Base-by-base conservation (phyloP, 768 basidiomycete genomes). In the Agaricus sinodeliciosus region DNA sequence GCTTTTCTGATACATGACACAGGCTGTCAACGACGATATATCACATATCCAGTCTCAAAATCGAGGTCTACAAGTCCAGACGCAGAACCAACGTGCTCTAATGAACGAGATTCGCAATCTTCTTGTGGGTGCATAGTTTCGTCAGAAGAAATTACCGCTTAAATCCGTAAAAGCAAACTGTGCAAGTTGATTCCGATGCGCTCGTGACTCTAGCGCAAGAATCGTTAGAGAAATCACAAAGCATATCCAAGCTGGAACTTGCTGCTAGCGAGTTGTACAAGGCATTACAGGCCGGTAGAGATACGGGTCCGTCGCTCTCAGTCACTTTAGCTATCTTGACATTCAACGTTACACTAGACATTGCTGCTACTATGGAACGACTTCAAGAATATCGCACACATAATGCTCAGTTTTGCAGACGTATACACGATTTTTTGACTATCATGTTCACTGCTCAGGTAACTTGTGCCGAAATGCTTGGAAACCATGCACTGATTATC, bases 1-100 rank as follows among this genome's bases (percentile, higher is more conserved):
- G 45, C 19, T 36, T 34, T 15, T 44, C 28, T 36, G 42, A 49
- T 47, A 36, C 39, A 8, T n/a, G 26, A 46, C 22, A 19, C 60
- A 98, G 95, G 88, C 90, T 51, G 95, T 96, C 36, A 82, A 81
- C 49, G 96, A 99, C 54, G 96, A 99, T 64, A 99, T 99, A 50
- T 81, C 80, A 6, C 94, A 83, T 64, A 99, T 99, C 60, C 96
- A 98, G 69, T 89, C 89, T 1, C 95, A 98, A 67, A 94, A 95
- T 64, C 81, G 94, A 43, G 96, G 96, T 58, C 73, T 99, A 34
- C 96, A 99, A 68, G 94, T 98, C 3, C 95, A 98, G 62, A 98
- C 87, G 8, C 92, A 95, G 63, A 99, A 98, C 61, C 95, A 98
- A 66, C 79, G 85, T 19, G 82, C 85, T 13, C 74, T 99, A 8